Evolutionary conservation across 306 rosid genomes (phyloP), one percentile per base, ranked within the genome.

Genomic region (Cicer arietinum): DNA sequence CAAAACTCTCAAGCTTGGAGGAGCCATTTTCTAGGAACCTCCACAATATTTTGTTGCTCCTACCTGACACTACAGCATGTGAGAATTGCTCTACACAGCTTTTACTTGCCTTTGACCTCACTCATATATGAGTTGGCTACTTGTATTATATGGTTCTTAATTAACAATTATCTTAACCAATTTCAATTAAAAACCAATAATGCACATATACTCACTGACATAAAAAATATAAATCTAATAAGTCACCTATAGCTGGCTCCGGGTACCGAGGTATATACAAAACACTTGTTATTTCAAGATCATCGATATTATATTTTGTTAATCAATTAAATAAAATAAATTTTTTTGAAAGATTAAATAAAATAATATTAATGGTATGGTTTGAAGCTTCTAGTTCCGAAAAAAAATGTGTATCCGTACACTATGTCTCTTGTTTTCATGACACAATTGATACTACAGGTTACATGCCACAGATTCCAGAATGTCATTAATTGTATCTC

Each of bases 61-160:
- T 30, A 30, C 35, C 35, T 30, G 35, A 30, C 5, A 30, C 5
- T 30, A 30, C 35, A 30, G 35, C 35, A 30, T 30, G 35, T 30
- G 35, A 30, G 35, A 30, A 30, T 30, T 30, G 35, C 35, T 30
- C 35, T 30, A 30, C 35, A 30, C 35, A 30, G 35, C 35, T 30
- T 30, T 30, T 3, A 3, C 14, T 7, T 20, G 17, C 12, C 66
- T n/a, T 57, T 59, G 76, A 80, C 74, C 50, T 52, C 69, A 45
- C 39, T 67, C 3, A 18, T 73, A 20, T 16, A 78, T 78, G 68
- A 83, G 84, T 73, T 79, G 86, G 84, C 76, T 41, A 48, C 10
- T 30, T 45, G 57, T 39, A 46, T 54, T 14, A 67, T 53, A 44
- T 48, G 41, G 22, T 59, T 69, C 25, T 35, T 60, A 1, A 40